Base-by-base conservation (phyloP, 2,329 filamentous ascomycete genomes). In the Aspergillus quadricinctus region DNA sequence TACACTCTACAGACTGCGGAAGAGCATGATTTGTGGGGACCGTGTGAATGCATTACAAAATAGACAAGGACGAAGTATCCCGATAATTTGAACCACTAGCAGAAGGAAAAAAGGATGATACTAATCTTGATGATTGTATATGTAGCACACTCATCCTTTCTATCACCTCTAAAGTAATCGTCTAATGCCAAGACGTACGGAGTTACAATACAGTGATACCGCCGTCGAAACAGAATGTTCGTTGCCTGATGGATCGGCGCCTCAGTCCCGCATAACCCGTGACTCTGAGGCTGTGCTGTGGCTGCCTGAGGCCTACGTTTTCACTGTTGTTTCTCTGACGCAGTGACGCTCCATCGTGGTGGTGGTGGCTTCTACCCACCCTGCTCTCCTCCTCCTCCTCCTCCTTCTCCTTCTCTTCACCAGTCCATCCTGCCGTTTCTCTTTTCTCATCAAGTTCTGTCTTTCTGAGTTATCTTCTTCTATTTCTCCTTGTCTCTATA, bases 11-110 rank as follows among this genome's bases (percentile, higher is more conserved):
- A 4, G 31, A 17, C 29, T 35, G 14, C 29, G 29, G 29, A 35
- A 5, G 50, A 59, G 57, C 57, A 61, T 60, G 54, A 63, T 65
- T 57, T 56, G 54, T 58, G 49, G 56, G 48, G 48, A 41, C 29
- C 17, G 14, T 27, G 31, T 23, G 6, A 19, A 19, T 37, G 27
- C 28, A 25, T 17, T 37, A 52, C 37, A 52, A 43, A 11, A 11
- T 21, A 43, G 40, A 43, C n/a, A 21, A 37, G 31, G 31, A 5
- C 11, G 31, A 35, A 17, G 14, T 17, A 35, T 5, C 31, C 17
- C 31, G 14, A 35, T 35, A 14, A 1, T 35, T 17, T 35, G 31
- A 35, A 5, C 14, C 17, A 17, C 14, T 37, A 35, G 29, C 31
- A 5, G 6, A 35, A 11, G 31, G 31, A 11, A 3, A 35, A 35